Evolutionary conservation across 768 basidiomycete genomes (phyloP), one percentile per base, ranked within the genome.

Genomic region (Phallus indusiatus): DNA sequence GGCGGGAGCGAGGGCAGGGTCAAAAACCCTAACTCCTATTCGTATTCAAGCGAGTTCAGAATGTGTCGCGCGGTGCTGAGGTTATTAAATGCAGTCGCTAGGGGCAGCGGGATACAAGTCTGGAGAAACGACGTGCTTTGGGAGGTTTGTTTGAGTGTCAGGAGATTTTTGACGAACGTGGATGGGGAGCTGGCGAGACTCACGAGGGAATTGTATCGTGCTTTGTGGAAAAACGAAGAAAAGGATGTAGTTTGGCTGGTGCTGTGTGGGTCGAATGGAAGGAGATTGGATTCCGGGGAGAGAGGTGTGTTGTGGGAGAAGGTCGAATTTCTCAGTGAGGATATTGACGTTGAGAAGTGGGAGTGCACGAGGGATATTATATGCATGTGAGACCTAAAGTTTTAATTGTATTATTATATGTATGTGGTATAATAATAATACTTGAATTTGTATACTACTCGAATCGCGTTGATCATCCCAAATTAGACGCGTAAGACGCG

Each of bases 221-320:
- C 79, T 17, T 74, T 92, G 46, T 28, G 28, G 28, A 78, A 73
- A 22, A 72, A 66, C 62, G 74, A 80, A 21, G 90, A 96, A 65
- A 77, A 78, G 21, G 94, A 97, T 71, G 81, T 84, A 1, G 85
- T 94, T 5, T 97, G 94, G 94, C 67, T 94, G 52, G 83, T 78
- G 7, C 72, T 98, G 60, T 70, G 71, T 49, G 78, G 78, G 14
- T 88, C 87, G 0, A 68, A 71, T 46, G 76, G 75, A 3, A 68
- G 71, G 11, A 28, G 28, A 7, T 28, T 28, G 7, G 28, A 28
- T 28, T 7, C 28, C 2, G 28, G 28, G 28, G 62, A 56, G 22
- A 16, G 28, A 28, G 28, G 7, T 10, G 16, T 22, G 21, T 1
- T 28, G 21, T 2, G 34, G 37, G 21, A 49, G 47, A 22, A 6